Conservation (phyloP, 2,329 filamentous ascomycete genomes). For the Keithomyces neogunnii region DNA sequence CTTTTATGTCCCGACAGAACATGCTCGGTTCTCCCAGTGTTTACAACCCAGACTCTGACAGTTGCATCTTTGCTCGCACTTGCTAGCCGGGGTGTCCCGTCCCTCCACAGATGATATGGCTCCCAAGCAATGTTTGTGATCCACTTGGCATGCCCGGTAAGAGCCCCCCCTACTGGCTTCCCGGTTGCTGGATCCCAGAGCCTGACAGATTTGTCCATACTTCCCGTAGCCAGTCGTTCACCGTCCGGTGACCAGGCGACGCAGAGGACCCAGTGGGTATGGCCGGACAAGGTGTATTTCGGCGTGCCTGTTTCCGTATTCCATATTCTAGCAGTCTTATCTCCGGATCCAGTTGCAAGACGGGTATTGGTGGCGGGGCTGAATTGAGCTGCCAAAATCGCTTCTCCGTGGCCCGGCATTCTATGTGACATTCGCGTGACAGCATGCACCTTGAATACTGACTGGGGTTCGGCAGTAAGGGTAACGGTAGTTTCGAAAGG, state of each 20-base stretch:
- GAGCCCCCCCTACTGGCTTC: conserved; percentile 51
- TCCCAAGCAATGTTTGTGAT: conserved; percentile 87
- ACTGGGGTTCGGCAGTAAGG: conserved; percentile 66
- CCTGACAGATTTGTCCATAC: conserved; percentile 86
- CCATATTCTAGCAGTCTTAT: conserved; percentile 87
- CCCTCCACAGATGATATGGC: conserved; percentile 75
- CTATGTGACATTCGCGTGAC: conserved; percentile 83
- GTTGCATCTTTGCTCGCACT: conserved; percentile 87
- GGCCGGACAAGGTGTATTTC: conserved; percentile 74
- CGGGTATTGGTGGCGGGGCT: conserved; percentile 68
- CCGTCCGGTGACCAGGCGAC: conserved; percentile 85
- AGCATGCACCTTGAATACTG: conserved; percentile 86
- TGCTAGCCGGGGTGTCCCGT: conserved; percentile 69
- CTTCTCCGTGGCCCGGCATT: conserved; percentile 85
- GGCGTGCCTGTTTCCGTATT: conserved; percentile 92
- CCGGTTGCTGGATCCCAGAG: conserved; percentile 84
- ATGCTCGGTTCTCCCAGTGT: conserved; percentile 69
- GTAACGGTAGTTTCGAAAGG: conserved; percentile 48
- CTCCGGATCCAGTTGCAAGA: conserved; percentile 82
- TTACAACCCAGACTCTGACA: conserved; percentile 77
- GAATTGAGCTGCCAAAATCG: conserved; percentile 80
- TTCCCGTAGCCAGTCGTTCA: conserved; percentile 73
- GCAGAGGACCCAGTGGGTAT: conserved; percentile 82
- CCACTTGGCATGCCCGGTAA: conserved; percentile 86
- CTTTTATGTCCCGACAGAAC: conserved; percentile 84